Evolutionary conservation across 169 alveolate species (phyloP).

Genomic region (Plasmodium cynomolgi): DNA sequence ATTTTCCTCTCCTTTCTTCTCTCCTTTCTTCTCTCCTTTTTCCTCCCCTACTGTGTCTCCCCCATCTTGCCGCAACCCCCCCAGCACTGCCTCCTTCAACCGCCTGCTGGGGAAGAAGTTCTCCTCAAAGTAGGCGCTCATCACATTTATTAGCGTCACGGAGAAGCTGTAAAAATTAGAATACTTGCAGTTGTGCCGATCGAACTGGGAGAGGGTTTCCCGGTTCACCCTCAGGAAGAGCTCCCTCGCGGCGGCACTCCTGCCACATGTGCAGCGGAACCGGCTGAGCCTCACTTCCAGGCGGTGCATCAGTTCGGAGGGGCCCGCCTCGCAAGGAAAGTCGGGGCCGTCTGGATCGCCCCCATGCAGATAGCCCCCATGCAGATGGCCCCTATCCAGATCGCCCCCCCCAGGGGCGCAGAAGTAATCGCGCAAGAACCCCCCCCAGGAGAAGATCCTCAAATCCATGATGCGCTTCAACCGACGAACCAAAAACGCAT

Average conservation of each 20-base stretch:
- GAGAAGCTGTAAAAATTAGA: slow-evolving; percentile 18
- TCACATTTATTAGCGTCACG: slow-evolving; percentile 22
- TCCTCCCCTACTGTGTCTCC: neutral
- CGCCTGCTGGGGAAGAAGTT: neutral
- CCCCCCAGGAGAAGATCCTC: slow-evolving; percentile 1
- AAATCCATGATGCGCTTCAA: slow-evolving; percentile 10
- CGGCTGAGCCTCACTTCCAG: neutral
- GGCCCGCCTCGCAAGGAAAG: neutral
- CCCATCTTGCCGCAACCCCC: neutral
- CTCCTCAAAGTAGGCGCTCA: slow-evolving; percentile 26
- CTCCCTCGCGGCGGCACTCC: neutral
- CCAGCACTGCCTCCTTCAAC: neutral
- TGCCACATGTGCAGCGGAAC: slow-evolving; percentile 2
- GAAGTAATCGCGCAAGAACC: slow-evolving; percentile 34
- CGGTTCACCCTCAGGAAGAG: slow-evolving; percentile 12
- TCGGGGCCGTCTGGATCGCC: neutral
- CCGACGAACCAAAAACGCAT: slow-evolving; percentile 1
- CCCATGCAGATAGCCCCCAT: neutral
- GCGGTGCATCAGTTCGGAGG: neutral
- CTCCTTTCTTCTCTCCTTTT: too few species aligned
- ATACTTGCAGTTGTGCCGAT: slow-evolving; percentile 5
- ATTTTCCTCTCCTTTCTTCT: neutral
- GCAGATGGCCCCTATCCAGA: neutral
- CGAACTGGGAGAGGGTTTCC: slow-evolving; percentile 7
- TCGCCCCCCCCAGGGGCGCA: neutral